Conservation (phyloP, 805 yeast genomes). For the Clavispora fructus region DNA sequence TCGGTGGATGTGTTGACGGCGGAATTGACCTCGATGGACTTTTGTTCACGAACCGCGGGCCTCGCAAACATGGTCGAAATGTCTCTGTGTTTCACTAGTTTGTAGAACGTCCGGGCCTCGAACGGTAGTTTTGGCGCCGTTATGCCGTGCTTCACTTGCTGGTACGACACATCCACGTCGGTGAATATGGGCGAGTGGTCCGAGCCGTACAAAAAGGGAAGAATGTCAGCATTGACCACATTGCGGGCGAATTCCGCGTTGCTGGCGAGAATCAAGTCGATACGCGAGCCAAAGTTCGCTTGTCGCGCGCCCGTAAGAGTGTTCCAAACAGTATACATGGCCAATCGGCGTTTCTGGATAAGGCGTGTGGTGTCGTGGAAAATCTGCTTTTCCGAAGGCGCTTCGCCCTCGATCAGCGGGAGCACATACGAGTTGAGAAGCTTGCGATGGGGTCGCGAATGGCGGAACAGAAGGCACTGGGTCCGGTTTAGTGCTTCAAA, state of each 20-base stretch:
- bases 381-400: conserved; percentile 17
- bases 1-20: no score
- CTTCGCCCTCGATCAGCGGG: conserved; percentile 15
- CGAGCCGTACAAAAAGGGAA: conserved; percentile 73
- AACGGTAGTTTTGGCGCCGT: conserved; percentile 11
- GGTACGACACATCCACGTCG: conserved; percentile 42
- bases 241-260: conserved; percentile 22
- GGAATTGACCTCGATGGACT: no score
- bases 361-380: conserved; percentile 57
- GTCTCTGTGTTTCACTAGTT: conserved; percentile 23
- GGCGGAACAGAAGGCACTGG: conserved; percentile 32
- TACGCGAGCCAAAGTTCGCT: conserved; percentile 80
- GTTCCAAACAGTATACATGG: conserved; percentile 91
- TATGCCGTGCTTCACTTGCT: background rate
- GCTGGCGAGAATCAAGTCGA: conserved; percentile 67
- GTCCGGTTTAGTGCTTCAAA: conserved; percentile 23
- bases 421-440: conserved; percentile 24
- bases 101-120: conserved; percentile 19
- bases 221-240: conserved; percentile 46
- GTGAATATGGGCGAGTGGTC: conserved; percentile 92
- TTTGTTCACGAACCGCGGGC: background rate
- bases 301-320: conserved; percentile 71
- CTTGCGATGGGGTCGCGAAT: conserved; percentile 23
- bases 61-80: conserved; percentile 26
- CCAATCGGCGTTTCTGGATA: conserved; percentile 50